Conservation (phyloP, 805 yeast genomes). For the Hanseniaspora clermontiae region DNA sequence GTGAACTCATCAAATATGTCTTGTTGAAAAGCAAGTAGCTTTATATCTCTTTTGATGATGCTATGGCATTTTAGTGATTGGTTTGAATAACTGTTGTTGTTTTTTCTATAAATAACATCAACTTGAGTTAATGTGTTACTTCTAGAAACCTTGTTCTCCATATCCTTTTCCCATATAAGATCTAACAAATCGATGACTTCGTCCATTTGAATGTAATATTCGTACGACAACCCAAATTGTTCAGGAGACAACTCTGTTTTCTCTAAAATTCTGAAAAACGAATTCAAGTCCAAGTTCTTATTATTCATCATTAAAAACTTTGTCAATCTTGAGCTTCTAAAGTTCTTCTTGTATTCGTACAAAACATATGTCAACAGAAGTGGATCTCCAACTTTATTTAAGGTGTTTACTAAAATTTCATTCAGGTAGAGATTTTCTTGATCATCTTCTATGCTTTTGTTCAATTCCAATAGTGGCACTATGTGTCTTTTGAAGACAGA, state of each 20-base stretch:
- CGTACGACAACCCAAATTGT: constrained; percentile 34
- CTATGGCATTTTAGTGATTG: constrained; percentile 16
- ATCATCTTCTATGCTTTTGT: constrained; percentile 42
- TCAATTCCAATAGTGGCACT: constrained; percentile 53
- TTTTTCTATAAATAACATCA: constrained; percentile 23
- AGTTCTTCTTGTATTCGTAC: constrained; percentile 37
- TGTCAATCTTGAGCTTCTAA: constrained; percentile 57
- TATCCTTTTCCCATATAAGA: constrained; percentile 27
- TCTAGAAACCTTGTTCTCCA: constrained; percentile 24
- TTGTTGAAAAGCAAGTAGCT: constrained; percentile 34
- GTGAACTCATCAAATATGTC: constrained; percentile 33
- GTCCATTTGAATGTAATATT: constrained; percentile 56
- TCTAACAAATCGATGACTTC: constrained; percentile 36
- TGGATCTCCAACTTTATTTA: constrained; percentile 16
- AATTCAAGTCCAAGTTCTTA: constrained; percentile 25
- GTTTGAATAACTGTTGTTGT: constrained; percentile 16
- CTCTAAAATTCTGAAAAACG: constrained; percentile 15
- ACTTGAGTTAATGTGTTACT: constrained; percentile 27
- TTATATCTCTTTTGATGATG: constrained; percentile 33
- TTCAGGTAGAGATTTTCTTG: constrained; percentile 46
- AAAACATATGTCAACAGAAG: constrained; percentile 35
- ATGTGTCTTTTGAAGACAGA: constrained; percentile 45
- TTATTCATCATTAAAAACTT: constrained; percentile 33
- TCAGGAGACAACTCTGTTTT: constrained; percentile 26
- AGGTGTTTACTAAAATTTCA: constrained; percentile 49